Conservation (phyloP, 2,329 filamentous ascomycete species). For the Berkeleyomyces rouxiae region DNA sequence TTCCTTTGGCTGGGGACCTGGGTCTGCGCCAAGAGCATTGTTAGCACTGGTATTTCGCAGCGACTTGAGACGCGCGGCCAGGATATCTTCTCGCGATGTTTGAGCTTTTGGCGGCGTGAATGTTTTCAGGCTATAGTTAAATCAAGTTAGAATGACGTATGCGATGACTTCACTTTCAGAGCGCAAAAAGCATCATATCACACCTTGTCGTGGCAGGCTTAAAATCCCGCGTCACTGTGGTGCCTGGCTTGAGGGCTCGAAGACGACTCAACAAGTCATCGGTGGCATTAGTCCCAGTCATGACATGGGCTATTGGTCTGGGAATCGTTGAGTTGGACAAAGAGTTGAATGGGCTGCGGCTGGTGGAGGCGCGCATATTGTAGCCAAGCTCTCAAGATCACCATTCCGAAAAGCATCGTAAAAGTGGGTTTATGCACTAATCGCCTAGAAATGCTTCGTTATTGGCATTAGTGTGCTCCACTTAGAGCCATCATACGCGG, state of each 20-base stretch:
- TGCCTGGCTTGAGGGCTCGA: conserved; percentile 32
- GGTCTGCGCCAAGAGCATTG: no score
- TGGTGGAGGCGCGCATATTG: background rate
- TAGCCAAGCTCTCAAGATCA: background rate
- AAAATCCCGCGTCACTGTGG: conserved; percentile 17
- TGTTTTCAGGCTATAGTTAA: background rate
- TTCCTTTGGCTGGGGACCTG: background rate
- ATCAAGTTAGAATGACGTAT: background rate
- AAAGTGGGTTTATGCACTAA: background rate
- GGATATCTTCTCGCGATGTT: conserved; percentile 31
- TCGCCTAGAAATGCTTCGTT: background rate
- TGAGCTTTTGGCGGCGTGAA: conserved; percentile 17
- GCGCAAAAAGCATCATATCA: background rate
- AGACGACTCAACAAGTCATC: conserved; percentile 31
- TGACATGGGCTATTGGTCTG: background rate
- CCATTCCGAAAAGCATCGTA: background rate
- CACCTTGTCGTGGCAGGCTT: conserved; percentile 1
- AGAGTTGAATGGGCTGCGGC: background rate
- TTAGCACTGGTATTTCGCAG: conserved; percentile 22
- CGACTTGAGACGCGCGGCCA: conserved; percentile 34
- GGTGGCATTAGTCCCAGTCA: conserved; percentile 4
- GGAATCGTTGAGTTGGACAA: background rate
- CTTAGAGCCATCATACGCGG: background rate
- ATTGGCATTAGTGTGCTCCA: background rate
- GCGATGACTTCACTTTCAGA: background rate